phyloP scores from a whole-genome alignment of 148 eudicot genomes.

The Dianthus caryophyllus region DNA sequence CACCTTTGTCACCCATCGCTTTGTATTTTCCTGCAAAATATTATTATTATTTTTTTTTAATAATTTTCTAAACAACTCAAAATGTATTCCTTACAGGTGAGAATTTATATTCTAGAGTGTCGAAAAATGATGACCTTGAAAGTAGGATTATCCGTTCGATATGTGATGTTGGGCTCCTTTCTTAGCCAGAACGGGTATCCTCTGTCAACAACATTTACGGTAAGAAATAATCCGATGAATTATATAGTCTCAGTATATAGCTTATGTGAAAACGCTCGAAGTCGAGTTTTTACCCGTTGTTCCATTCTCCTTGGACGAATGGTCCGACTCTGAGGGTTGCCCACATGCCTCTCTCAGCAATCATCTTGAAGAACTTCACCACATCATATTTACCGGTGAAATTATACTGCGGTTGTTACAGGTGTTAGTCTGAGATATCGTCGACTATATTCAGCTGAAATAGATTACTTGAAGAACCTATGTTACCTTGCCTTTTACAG shows the following conservation, averaged over 20 bases:
- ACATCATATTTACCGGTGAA: slow-evolving; percentile 59
- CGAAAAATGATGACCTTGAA: slow-evolving; percentile 49
- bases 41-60: background rate
- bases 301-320: slow-evolving; percentile 84
- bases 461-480: background rate
- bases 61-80: background rate
- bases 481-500: slow-evolving; percentile 39
- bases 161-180: slow-evolving; percentile 51
- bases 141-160: slow-evolving; percentile 59
- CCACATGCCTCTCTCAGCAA: slow-evolving; percentile 59
- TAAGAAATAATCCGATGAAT: background rate
- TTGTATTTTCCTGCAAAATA: slow-evolving; percentile 60
- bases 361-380: slow-evolving; percentile 58
- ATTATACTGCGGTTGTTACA: slow-evolving; percentile 39
- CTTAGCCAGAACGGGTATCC: slow-evolving; percentile 83
- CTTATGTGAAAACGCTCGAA: too few relatives aligned
- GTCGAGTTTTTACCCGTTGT: slow-evolving; percentile 45
- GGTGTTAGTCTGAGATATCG: background rate
- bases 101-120: background rate
- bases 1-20: slow-evolving; percentile 40
- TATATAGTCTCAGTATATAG: too few relatives aligned
- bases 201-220: slow-evolving; percentile 30
- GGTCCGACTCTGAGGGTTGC: slow-evolving; percentile 71
- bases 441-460: background rate
- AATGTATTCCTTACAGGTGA: background rate